Conservation (phyloP, 2,329 filamentous ascomycete genomes). For the Arthrobotrys pseudoclavata region DNA sequence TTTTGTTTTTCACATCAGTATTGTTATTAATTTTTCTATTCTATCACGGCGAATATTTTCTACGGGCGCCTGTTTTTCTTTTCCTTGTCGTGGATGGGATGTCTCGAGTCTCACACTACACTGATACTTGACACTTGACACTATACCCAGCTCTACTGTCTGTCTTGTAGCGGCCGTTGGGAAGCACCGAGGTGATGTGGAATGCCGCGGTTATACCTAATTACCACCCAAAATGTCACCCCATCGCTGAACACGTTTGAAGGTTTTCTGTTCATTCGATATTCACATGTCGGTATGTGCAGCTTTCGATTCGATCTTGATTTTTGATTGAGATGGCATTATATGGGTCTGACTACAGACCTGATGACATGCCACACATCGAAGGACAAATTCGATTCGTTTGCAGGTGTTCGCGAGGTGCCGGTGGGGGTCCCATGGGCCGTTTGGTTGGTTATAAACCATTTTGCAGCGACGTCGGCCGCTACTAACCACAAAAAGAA, state of each 20-base stretch:
- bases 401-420: slow-evolving; percentile 36
- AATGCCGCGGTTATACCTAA: slow-evolving; percentile 2
- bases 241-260: slow-evolving; percentile 14
- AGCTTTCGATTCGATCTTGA: slow-evolving; percentile 1
- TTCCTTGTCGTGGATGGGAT: slow-evolving; percentile 19
- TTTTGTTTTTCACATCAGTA: not conserved
- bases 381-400: slow-evolving; percentile 43
- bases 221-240: slow-evolving; percentile 18
- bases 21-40: not conserved
- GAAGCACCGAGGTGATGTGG: slow-evolving; percentile 12
- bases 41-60: slow-evolving; percentile 28
- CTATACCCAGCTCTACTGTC: not conserved
- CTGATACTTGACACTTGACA: slow-evolving; percentile 5
- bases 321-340: slow-evolving; percentile 8
- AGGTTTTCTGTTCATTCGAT: slow-evolving; percentile 4
- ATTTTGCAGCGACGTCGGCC: slow-evolving; percentile 49
- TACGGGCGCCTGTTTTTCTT: not conserved
- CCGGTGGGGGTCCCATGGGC: slow-evolving; percentile 49
- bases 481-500: slow-evolving; percentile 30
- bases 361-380: slow-evolving; percentile 22
- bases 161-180: not conserved
- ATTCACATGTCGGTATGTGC: slow-evolving; percentile 29
- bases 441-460: slow-evolving; percentile 32
- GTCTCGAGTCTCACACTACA: slow-evolving; percentile 15
- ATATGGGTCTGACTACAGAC: slow-evolving; percentile 14